Base-by-base conservation (phyloP, 768 basidiomycete species). In the Trametes cinnabarina region DNA sequence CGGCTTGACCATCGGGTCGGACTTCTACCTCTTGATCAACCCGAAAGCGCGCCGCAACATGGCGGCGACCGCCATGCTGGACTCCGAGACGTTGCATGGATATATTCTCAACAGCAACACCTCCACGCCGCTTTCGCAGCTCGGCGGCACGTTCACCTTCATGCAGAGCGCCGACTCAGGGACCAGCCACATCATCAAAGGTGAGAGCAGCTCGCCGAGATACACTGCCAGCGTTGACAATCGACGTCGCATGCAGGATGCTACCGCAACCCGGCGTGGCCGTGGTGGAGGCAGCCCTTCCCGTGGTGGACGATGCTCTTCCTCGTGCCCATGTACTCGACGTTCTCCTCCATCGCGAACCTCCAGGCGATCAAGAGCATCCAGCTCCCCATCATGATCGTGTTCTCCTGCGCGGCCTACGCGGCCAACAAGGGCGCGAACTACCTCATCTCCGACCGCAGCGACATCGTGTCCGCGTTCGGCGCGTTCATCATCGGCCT, bases 281-380 rank as follows among this genome's bases (percentile, higher is more conserved):
- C 84, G 3, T 92, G 90, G 88, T 88, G 79, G 72, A 79, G 83
- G 63, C 87, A 90, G 64, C 80, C 85, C 4, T 79, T 92, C 66
- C 93, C 92, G 1, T 87, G 83, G 83, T 93, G 90, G 88, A 78
- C 85, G n/a, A 70, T 88, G 63, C 82, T 90, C 68, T 73, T 87
- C 70, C 76, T 93, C 34, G 91, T 92, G 22, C 92, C 91, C 17
- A 68, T 86, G 25, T 90, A 89, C 73, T 83, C 88, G n/a, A 74
- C 81, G 1, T 85, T 81, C 58, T 90, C 83, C 25, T 91, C 89
- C 17, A 74, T 93, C 55, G 81, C 83, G 30, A 92, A 93, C 70
- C 79, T 91, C 57, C 91, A 94, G 71, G 79, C 81, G 35, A 77
- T 84, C 66, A 76, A 82, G 63, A 87, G 84, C 69, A 75, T 82